phyloP scores from a whole-genome alignment of 1,139 yeast species.

The Yamadazyma diddensiae region DNA sequence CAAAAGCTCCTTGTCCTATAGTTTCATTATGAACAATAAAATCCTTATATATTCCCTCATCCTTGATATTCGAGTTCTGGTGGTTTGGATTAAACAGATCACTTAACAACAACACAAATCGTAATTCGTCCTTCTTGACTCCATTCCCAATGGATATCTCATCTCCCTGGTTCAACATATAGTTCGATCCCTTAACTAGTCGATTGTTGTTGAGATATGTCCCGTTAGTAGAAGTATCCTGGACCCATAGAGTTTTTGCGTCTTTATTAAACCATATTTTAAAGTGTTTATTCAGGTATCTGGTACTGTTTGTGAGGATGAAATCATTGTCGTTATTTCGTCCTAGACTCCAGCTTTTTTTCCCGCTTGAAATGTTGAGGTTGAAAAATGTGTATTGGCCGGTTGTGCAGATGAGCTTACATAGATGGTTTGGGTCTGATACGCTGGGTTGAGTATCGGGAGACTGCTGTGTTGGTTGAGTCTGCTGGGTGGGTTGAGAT shows the following conservation, averaged over 20 bases:
- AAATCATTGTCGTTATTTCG: conserved; percentile 68
- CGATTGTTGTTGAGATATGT: conserved; percentile 77
- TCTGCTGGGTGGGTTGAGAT: conserved; percentile 47
- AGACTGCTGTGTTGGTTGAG: conserved; percentile 66
- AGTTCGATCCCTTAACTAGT: conserved; percentile 75
- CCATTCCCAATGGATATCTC: conserved; percentile 91
- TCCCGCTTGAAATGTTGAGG: conserved; percentile 25
- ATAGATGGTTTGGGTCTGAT: conserved; percentile 30
- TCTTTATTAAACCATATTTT: conserved; percentile 58
- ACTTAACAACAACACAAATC: conserved; percentile 66
- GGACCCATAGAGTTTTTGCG: conserved; percentile 59
- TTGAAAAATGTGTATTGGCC: conserved; percentile 55
- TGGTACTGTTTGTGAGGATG: conserved; percentile 55
- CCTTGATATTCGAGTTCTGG: conserved; percentile 23
- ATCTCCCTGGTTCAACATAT: conserved; percentile 86
- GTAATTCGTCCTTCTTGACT: conserved; percentile 69
- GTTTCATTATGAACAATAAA: conserved; percentile 79
- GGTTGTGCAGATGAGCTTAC: conserved; percentile 64
- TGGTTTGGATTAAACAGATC: conserved; percentile 37
- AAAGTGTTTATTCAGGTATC: conserved; percentile 80
- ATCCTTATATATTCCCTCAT: conserved; percentile 62
- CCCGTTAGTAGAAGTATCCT: conserved; percentile 83
- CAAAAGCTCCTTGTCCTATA: conserved; percentile 96
- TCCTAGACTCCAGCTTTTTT: conserved; percentile 73
- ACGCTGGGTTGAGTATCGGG: conserved; percentile 33